A percentile compares a stretch with the other conserved stretches of the same genome.
Conservation (phyloP, 192 early-diverging fungal genomes). For the Lobosporangium transversale region DNA sequence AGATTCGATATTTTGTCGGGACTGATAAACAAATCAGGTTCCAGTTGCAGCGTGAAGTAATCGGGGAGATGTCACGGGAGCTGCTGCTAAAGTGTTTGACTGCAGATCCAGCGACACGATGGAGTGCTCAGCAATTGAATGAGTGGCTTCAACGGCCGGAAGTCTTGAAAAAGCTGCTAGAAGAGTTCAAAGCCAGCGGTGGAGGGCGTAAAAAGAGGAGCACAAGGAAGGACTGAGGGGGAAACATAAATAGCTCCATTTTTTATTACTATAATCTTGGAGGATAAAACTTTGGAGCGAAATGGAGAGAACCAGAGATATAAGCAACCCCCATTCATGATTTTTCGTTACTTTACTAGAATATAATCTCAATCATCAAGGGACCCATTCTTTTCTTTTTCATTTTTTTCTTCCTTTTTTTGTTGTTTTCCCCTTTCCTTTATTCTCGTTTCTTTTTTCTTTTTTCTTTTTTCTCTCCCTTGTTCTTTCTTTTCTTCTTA, state of each 20-base stretch:
- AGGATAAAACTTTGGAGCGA: too few species aligned
- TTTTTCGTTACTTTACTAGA: too few species aligned
- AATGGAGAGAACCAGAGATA: too few species aligned
- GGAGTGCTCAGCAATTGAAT: conserved; percentile 47
- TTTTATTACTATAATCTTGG: too few species aligned
- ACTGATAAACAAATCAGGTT: conserved; percentile 62
- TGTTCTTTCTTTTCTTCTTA: not conserved
- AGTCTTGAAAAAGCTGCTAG: conserved; percentile 8
- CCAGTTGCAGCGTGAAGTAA: conserved; percentile 56
- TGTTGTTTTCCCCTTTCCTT: not conserved
- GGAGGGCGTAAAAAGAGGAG: conserved; percentile 30
- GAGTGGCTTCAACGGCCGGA: conserved; percentile 22
- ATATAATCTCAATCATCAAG: not conserved
- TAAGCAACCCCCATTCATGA: too few species aligned
- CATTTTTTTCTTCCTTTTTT: not conserved
- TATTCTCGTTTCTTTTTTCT: not conserved
- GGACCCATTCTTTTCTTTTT: not conserved
- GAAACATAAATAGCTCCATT: too few species aligned
- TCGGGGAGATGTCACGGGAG: conserved; percentile 52
- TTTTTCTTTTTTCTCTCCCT: not conserved
- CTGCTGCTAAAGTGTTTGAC: conserved; percentile 58
- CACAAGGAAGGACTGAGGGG: conserved; percentile 18
- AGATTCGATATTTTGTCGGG: conserved; percentile 59
- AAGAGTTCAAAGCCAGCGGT: conserved; percentile 29
- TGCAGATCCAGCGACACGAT: conserved; percentile 48